Evolutionary conservation across 805 yeast species (phyloP).

Genomic region (Candida ipomoeae): DNA sequence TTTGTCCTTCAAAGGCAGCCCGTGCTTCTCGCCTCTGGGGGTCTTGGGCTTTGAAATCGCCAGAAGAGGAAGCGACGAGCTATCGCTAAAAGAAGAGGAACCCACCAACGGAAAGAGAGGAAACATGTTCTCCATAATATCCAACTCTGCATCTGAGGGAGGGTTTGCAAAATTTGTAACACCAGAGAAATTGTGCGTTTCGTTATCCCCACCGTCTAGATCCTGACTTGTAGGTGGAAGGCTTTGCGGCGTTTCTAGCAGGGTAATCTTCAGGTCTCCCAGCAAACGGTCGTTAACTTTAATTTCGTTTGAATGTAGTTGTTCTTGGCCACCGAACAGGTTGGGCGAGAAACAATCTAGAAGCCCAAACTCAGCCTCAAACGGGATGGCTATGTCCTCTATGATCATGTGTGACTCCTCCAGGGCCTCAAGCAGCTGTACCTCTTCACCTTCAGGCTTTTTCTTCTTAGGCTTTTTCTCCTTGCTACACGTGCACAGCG

Average conservation of each 20-base stretch:
- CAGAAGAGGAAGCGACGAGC: slow-evolving; percentile 33
- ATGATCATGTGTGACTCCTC: slow-evolving; percentile 7
- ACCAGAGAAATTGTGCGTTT: neutral
- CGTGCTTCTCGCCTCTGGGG: neutral
- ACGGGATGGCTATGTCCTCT: slow-evolving; percentile 30
- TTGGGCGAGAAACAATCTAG: slow-evolving; percentile 33
- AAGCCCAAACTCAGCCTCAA: slow-evolving; percentile 35
- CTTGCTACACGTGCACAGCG: slow-evolving; percentile 38
- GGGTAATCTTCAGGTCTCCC: neutral
- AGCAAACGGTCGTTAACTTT: neutral
- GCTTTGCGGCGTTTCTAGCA: neutral
- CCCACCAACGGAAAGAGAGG: slow-evolving; percentile 44
- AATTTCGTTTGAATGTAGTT: neutral
- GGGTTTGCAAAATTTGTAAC: slow-evolving; percentile 13
- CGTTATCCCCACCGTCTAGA: neutral
- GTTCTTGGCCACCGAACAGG: neutral
- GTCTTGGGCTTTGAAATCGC: slow-evolving; percentile 20
- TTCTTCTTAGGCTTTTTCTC: slow-evolving; percentile 19
- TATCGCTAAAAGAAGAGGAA: slow-evolving; percentile 32
- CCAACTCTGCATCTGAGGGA: slow-evolving; percentile 22
- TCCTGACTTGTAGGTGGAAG: neutral
- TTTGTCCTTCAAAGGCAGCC: neutral
- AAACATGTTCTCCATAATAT: slow-evolving; percentile 33
- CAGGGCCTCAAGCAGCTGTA: neutral
- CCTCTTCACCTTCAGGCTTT: neutral